phyloP scores from a whole-genome alignment of 805 yeast species.

The Phaffomyces antillensis region DNA sequence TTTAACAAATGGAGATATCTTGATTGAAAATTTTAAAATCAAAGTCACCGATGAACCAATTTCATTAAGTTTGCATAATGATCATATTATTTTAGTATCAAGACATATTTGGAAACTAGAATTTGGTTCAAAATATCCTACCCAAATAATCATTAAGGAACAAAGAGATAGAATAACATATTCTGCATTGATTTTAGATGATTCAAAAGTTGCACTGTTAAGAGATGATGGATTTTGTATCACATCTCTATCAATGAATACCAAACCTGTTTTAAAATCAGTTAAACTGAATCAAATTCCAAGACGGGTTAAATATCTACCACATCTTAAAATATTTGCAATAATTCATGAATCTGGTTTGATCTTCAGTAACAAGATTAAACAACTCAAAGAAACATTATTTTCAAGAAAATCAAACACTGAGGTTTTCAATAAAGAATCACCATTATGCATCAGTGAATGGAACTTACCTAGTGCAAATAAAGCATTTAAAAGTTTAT shows the following conservation, averaged over 20 bases:
- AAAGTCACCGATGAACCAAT: slow-evolving; percentile 15
- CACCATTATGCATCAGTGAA: slow-evolving; percentile 25
- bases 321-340: slow-evolving; percentile 18
- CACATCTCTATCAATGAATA: slow-evolving; percentile 11
- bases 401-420: slow-evolving; percentile 5
- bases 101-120: slow-evolving; percentile 16
- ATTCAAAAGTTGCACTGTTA: slow-evolving; percentile 18
- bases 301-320: slow-evolving; percentile 21
- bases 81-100: slow-evolving; percentile 14
- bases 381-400: slow-evolving; percentile 6
- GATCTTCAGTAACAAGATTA: slow-evolving; percentile 13
- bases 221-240: slow-evolving; percentile 30
- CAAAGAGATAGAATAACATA: slow-evolving; percentile 9
- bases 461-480: slow-evolving; percentile 26
- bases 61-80: slow-evolving; percentile 7
- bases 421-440: slow-evolving; percentile 18
- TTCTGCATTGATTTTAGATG: slow-evolving; percentile 6
- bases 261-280: slow-evolving; percentile 18
- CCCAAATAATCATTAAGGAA: slow-evolving; percentile 18
- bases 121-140: slow-evolving; percentile 5
- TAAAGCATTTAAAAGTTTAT: slow-evolving; percentile 20
- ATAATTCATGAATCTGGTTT: slow-evolving; percentile 15
- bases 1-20: background rate
- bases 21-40: background rate
- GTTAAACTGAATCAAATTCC: slow-evolving; percentile 22